A percentile compares a stretch with the other conserved stretches of the same genome.
These are phyloP conservation scores for Cafeteria roenbergensis DNA, from an alignment of 108 stramenopile species.

Conservation along the genomic window DNA sequence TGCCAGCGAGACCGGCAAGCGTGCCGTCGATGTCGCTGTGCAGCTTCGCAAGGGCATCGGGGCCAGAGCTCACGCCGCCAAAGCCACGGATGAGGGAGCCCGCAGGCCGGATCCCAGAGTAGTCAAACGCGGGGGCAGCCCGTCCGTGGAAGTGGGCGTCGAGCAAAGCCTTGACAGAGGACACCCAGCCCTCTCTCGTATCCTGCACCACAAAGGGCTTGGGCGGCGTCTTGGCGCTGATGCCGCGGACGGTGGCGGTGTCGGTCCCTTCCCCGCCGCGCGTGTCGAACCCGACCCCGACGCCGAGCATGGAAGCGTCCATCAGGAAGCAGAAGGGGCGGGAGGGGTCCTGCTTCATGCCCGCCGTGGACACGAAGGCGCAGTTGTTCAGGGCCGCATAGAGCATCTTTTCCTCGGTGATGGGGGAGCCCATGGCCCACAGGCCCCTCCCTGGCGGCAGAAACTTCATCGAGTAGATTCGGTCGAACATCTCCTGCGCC, in stretches of 20 bases:
- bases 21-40: constrained; percentile 20
- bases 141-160: constrained; percentile 29
- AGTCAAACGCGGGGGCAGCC: constrained; percentile 24
- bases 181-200: constrained; percentile 45
- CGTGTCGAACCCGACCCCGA: constrained; percentile 50
- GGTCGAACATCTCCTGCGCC: constrained; percentile 46
- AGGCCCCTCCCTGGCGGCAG: constrained; percentile 45
- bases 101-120: constrained; percentile 26
- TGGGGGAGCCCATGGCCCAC: constrained; percentile 47
- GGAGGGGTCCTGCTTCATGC: constrained; percentile 24
- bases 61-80: constrained; percentile 38
- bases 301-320: constrained; percentile 48
- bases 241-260: constrained; percentile 4
- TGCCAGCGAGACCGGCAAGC: constrained; percentile 22
- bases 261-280: constrained; percentile 23
- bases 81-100: constrained; percentile 42
- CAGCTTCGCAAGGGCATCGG: constrained; percentile 24
- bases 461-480: constrained; percentile 48
- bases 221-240: not conserved
- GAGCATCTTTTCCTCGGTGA: constrained; percentile 38
- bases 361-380: constrained; percentile 39
- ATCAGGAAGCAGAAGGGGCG: constrained; percentile 46
- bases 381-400: constrained; percentile 52
- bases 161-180: constrained; percentile 23
- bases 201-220: constrained; percentile 28